A percentile compares a stretch with the other conserved stretches of the same genome.
phyloP scores from a whole-genome alignment of 495 filamentous ascomycete species.

The Cenococcum geophilum region DNA sequence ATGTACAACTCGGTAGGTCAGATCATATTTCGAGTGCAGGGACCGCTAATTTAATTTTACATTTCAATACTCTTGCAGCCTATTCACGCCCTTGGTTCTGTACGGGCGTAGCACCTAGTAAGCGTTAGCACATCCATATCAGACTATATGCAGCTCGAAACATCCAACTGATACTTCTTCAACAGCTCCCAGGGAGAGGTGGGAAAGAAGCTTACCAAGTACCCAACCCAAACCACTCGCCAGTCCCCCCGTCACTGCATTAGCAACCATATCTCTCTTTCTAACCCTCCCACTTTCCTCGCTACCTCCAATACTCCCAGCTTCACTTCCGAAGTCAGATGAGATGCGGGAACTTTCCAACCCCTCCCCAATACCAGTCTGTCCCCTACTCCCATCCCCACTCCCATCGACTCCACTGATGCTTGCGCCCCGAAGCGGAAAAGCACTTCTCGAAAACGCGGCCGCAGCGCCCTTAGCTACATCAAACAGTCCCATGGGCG shows the following conservation, averaged over 20 bases:
- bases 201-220: constrained; percentile 29
- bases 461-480: constrained; percentile 75
- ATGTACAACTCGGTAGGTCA: too few species aligned
- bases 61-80: background rate
- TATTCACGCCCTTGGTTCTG: background rate
- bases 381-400: constrained; percentile 3
- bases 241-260: constrained; percentile 38
- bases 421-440: constrained; percentile 44
- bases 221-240: constrained; percentile 42
- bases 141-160: background rate
- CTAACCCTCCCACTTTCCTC: constrained; percentile 34
- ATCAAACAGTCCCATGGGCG: constrained; percentile 91
- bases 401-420: background rate
- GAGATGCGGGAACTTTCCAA: constrained; percentile 2
- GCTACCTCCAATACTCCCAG: constrained; percentile 26
- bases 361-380: too few species aligned
- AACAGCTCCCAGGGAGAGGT: too few species aligned
- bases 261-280: constrained; percentile 42
- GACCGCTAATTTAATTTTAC: background rate
- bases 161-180: too few species aligned
- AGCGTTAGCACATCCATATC: background rate
- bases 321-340: constrained; percentile 23
- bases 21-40: background rate
- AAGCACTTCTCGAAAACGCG: constrained; percentile 61
- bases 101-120: background rate